Percentiles rank a stretch among this genome's conserved stretches.
phyloP scores from a whole-genome alignment of 2,329 filamentous ascomycete species.

The Calonectria ilicicola region DNA sequence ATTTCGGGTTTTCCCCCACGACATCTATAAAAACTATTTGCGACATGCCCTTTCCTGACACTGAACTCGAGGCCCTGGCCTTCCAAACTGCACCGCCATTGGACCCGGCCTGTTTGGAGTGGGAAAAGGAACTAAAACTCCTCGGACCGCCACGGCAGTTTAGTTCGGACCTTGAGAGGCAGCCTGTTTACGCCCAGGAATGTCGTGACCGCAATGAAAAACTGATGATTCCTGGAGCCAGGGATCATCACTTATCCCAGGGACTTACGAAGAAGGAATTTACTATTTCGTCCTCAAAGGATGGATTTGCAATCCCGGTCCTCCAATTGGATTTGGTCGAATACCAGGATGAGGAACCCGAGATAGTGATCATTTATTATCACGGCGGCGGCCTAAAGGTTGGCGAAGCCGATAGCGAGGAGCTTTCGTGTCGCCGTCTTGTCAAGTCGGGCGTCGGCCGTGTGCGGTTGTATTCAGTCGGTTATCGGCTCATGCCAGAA shows the following conservation, averaged over 20 bases:
- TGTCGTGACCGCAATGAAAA: slow-evolving; percentile 52
- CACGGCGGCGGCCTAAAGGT: slow-evolving; percentile 62
- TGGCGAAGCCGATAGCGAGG: slow-evolving; percentile 62
- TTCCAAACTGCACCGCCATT: slow-evolving; percentile 51
- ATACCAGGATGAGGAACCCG: slow-evolving; percentile 20
- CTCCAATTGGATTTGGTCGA: slow-evolving; percentile 45
- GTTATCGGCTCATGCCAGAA: slow-evolving; percentile 59
- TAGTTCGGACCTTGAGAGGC: slow-evolving; percentile 45
- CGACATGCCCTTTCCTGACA: slow-evolving; percentile 32
- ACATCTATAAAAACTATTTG: not conserved
- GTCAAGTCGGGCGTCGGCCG: slow-evolving; percentile 44
- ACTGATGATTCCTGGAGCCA: slow-evolving; percentile 50
- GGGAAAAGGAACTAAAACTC: slow-evolving; percentile 47
- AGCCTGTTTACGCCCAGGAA: slow-evolving; percentile 54
- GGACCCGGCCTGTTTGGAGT: slow-evolving; percentile 54
- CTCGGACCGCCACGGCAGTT: slow-evolving; percentile 35
- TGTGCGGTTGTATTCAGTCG: slow-evolving; percentile 56
- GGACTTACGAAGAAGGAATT: slow-evolving; percentile 46
- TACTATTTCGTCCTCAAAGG: slow-evolving; percentile 47
- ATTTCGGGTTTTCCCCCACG: not conserved
- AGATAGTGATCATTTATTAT: slow-evolving; percentile 56
- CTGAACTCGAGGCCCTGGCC: slow-evolving; percentile 38
- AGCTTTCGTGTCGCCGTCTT: slow-evolving; percentile 59
- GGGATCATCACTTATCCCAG: slow-evolving; percentile 52
- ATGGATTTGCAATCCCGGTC: slow-evolving; percentile 51